A percentile compares a stretch with the other conserved stretches of the same genome.
These are phyloP conservation scores for Trichoderma gracile DNA, from an alignment of 2,329 filamentous ascomycete species.

Conservation along the genomic window DNA sequence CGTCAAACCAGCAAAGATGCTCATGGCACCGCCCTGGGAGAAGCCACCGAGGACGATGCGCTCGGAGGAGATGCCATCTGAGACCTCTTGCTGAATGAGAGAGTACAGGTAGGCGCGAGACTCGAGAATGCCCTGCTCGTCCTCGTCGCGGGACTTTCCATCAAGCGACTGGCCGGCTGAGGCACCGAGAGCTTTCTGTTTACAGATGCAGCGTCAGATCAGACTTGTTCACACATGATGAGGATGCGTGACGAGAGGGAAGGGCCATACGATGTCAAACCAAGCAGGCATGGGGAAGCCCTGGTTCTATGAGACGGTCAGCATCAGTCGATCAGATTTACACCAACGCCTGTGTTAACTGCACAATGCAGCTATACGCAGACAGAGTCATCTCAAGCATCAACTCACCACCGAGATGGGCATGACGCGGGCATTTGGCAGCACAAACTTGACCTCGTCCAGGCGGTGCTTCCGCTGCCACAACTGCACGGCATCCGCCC, in stretches of 20 bases:
- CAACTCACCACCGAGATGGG: conserved; percentile 67
- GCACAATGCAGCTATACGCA: no score
- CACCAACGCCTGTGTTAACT: no score
- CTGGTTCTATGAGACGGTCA: conserved; percentile 56
- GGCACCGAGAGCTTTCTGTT: conserved; percentile 40
- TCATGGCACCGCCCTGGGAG: conserved; percentile 85
- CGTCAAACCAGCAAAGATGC: conserved; percentile 78
- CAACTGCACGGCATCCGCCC: conserved; percentile 82
- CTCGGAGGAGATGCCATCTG: conserved; percentile 71
- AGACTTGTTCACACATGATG: background rate
- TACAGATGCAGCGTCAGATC: background rate
- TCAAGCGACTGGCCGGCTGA: conserved; percentile 22
- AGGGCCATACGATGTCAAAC: conserved; percentile 70
- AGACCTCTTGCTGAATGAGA: conserved; percentile 78
- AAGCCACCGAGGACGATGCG: conserved; percentile 87
- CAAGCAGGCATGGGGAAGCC: conserved; percentile 83
- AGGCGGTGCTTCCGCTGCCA: conserved; percentile 80
- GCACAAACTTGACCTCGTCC: conserved; percentile 87
- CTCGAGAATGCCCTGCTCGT: conserved; percentile 71
- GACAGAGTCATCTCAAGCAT: no score
- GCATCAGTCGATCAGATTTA: background rate
- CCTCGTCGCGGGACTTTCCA: conserved; percentile 46
- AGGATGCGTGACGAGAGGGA: background rate
- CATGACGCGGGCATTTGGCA: conserved; percentile 85
- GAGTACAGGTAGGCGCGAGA: conserved; percentile 75